phyloP scores from a whole-genome alignment of 352 stramenopile genomes.

The Globisporangium paddicum region DNA sequence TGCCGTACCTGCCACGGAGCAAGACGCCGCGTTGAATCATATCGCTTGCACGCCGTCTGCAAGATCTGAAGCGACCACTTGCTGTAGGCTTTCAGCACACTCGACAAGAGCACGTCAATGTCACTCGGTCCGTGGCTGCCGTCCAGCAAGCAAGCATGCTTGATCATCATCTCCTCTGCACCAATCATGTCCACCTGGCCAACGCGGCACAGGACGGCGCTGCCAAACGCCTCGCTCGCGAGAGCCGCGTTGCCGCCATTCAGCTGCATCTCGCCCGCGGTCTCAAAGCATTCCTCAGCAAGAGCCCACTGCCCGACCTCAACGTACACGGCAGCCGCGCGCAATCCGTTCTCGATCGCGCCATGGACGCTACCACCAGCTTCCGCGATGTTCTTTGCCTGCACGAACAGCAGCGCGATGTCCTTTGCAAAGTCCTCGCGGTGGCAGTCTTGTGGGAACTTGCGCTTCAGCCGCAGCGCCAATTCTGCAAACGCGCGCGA shows the following conservation, averaged over 20 bases:
- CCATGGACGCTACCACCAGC: constrained; percentile 41
- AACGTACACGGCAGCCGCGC: constrained; percentile 45
- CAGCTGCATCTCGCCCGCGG: constrained; percentile 43
- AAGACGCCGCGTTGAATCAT: constrained; percentile 36
- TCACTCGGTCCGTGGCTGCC: constrained; percentile 31
- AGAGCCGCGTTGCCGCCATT: constrained; percentile 24
- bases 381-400: constrained; percentile 50
- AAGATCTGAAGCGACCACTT: constrained; percentile 53
- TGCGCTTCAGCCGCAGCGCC: constrained; percentile 52
- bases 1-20: constrained; percentile 57
- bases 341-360: constrained; percentile 45
- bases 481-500: constrained; percentile 50
- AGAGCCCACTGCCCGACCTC: constrained; percentile 46
- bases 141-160: constrained; percentile 31
- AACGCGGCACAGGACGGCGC: constrained; percentile 58
- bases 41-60: constrained; percentile 42
- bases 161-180: constrained; percentile 44
- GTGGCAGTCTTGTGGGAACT: constrained; percentile 50
- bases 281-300: constrained; percentile 53
- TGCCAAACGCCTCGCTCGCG: constrained; percentile 52
- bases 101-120: constrained; percentile 48
- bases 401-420: constrained; percentile 45
- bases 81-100: constrained; percentile 47
- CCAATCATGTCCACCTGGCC: constrained; percentile 48
- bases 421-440: constrained; percentile 25